Base-by-base conservation (phyloP, 371 early-diverging fungal genomes). In the Mortierella sp. region DNA sequence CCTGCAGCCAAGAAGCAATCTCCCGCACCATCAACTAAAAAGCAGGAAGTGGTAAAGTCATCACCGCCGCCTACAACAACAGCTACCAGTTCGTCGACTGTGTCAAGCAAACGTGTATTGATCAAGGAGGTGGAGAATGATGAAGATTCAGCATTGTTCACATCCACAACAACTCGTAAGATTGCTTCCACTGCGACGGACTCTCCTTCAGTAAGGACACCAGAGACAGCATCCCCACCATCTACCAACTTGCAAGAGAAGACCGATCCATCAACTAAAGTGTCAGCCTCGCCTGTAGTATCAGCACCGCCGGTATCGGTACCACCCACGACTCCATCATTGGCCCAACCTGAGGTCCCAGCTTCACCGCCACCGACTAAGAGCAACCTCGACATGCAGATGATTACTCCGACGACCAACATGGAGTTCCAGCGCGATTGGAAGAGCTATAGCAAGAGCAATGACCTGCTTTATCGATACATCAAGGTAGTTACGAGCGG, bases 361-460 rank as follows among this genome's bases (percentile, higher is more conserved):
- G 12, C 45, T 0, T 22, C 44, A n/a, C 14, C 54, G 6, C 37
- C 53, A 13, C n/a, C 41, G 12, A 39, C 27, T 8, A n/a, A 9
- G 4, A 66, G 34, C 13, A 54, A 25, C 25, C 37, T 16, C 31
- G 52, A 14, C 29, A 49, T 51, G 2, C 40, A 57, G 27, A 65
- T 85, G 27, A 60, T 19, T 12, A 57, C 66, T 27, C 90, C 91
- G 34, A 80, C 65, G 24, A 87, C 87, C 2, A 86, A 89, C 46
- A 82, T 82, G 58, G 94, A 93, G 46, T 93, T 93, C 73, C 92
- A 92, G 68, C 82, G 91, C 13, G 91, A 89, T 44, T 94, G 92
- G 92, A 91, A 88, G 61, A 80, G 83, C 34, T 83, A 84, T 39
- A 80, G 80, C 56, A 73, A 80, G 51, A 85, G 88, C 3, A 63